Evolutionary conservation across 2,329 filamentous ascomycete species (phyloP).

Genomic region (Claviceps humidiphila): DNA sequence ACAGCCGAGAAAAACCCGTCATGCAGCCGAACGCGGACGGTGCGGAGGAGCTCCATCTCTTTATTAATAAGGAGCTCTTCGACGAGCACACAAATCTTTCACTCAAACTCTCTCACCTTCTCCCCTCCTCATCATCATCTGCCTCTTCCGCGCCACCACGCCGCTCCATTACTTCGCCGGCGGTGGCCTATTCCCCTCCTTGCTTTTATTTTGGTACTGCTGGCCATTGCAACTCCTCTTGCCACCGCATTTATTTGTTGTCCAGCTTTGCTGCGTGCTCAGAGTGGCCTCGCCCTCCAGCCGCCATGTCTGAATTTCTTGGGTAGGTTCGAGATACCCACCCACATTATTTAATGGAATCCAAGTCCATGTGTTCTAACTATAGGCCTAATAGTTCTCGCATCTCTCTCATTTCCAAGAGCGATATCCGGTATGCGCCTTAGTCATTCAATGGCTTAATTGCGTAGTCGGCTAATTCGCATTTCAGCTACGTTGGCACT

Average conservation of each 20-base stretch:
- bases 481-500: constrained; percentile 74
- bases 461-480: constrained; percentile 19
- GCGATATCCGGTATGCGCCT: constrained; percentile 73
- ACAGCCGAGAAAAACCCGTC: constrained; percentile 11
- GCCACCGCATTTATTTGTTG: constrained; percentile 11
- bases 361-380: not conserved
- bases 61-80: constrained; percentile 11
- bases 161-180: not conserved
- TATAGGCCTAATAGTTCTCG: constrained; percentile 49
- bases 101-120: constrained; percentile 10
- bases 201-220: constrained; percentile 7
- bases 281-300: constrained; percentile 21
- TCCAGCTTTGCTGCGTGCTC: constrained; percentile 22
- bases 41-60: constrained; percentile 15
- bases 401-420: constrained; percentile 95
- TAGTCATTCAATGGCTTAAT: constrained; percentile 4
- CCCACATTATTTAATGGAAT: not conserved
- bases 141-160: constrained; percentile 3
- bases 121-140: constrained; percentile 3
- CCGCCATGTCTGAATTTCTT: constrained; percentile 46
- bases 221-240: constrained; percentile 11
- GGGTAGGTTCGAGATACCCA: constrained; percentile 29
- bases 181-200: not conserved
- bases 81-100: constrained; percentile 21
- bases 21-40: constrained; percentile 10